Base-by-base conservation (phyloP, 2,329 filamentous ascomycete species). In the Dryadomyces sulphureus region DNA sequence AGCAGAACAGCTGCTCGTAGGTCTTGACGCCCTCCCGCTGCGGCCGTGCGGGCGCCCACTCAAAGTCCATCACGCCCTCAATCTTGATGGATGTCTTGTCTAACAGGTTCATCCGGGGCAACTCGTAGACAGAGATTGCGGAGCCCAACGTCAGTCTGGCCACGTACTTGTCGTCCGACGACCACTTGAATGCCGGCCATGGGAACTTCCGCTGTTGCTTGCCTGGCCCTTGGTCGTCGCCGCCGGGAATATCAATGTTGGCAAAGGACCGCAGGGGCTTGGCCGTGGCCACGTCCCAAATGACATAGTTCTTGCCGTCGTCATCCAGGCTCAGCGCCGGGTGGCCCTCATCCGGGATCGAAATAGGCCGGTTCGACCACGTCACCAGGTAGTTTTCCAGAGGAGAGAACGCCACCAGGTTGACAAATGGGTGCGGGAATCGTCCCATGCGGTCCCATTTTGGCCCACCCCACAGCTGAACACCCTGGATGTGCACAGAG, bases 161-260 rank as follows among this genome's bases (percentile, higher is more conserved):
- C 51, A 96, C 89, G 62, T 94, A 98, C 65, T 93, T 92, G 67
- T 95, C 88, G 60, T 98, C 92, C 3, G 92, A 73, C 25, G 92
- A 96, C 92, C 92, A 98, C 70, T 98, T 98, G 79, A 98, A 98
- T 2, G 90, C 89, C 21, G 92, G 92, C 92, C 92, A 98, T 60
- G 92, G 85, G 56, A 93, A 79, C 75, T 95, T 95, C 65, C 88
- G 86, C 12, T 66, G 65, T 38, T 65, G 64, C 73, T 94, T 93
- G 19, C 35, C 45, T 25, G 77, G 75, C 50, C 77, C 70, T 34
- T 80, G 76, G 34, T 70, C 71, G 43, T 64, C 65, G 34, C 67
- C 66, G 42, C 75, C 75, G 25, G 84, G 78, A 14, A 85, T 67
- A 54, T 98, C 92, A 52, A 94, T 75, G 55, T 90, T 94, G 52